Evolutionary conservation across 257 asterid species (phyloP).

Genomic region (Ajuga chamaepitys): DNA sequence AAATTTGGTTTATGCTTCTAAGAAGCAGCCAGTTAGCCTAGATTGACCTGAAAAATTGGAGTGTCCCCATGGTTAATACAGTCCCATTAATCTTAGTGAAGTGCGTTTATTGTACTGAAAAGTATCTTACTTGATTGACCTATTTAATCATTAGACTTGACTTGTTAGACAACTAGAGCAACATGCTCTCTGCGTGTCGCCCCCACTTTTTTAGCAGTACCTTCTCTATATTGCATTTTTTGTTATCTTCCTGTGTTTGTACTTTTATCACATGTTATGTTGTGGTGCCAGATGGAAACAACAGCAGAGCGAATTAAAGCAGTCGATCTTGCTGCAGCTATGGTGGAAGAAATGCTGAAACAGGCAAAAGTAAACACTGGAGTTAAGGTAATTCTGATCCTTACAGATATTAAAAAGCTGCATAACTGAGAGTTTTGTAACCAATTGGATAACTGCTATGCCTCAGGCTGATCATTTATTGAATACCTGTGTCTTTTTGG

Average conservation of each 20-base stretch:
- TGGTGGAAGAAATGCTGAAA: conserved; percentile 92
- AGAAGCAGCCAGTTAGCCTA: neutral
- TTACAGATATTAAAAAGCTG: conserved; percentile 8
- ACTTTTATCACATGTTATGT: conserved; percentile 17
- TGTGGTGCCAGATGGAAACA: conserved; percentile 71
- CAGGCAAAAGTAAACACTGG: conserved; percentile 43
- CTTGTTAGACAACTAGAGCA: neutral
- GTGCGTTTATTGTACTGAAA: neutral
- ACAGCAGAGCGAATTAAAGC: conserved; percentile 80
- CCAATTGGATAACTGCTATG: conserved; percentile 7
- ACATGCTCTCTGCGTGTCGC: conserved; percentile 2
- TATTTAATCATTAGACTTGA: neutral
- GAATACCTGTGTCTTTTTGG: conserved; percentile 74
- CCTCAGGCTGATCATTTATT: conserved; percentile 59
- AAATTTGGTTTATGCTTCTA: neutral
- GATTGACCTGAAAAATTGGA: neutral
- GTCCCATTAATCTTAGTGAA: neutral
- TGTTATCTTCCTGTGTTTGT: conserved; percentile 2
- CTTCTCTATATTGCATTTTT: neutral
- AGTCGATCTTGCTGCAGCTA: conserved; percentile 91
- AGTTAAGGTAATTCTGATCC: conserved; percentile 41
- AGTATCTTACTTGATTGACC: neutral
- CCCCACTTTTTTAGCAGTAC: neutral
- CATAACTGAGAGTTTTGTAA: conserved; percentile 1
- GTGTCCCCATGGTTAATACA: neutral